Evolutionary conservation across 2,329 filamentous ascomycete genomes (phyloP).

Genomic region (Leptographium galeiforme): DNA sequence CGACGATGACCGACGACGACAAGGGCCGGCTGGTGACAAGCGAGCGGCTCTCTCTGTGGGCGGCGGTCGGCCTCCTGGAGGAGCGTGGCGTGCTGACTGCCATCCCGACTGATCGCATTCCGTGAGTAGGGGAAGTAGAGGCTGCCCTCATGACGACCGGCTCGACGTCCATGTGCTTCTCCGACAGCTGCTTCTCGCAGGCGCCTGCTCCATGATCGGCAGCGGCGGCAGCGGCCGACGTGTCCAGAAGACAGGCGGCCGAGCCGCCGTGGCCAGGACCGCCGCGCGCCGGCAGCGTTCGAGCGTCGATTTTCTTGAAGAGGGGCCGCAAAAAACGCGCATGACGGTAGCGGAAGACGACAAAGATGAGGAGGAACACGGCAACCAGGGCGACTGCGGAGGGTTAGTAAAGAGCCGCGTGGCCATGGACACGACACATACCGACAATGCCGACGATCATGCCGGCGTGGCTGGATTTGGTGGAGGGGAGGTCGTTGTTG

Average conservation of each 20-base stretch:
- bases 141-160: not conserved
- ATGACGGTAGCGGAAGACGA: slow-evolving; percentile 5
- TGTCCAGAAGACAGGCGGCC: not conserved
- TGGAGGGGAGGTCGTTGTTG: not conserved
- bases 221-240: not conserved
- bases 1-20: not conserved
- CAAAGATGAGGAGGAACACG: not conserved
- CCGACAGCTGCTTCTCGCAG: not conserved
- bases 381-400: not conserved
- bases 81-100: too few species aligned
- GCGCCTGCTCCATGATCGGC: not conserved
- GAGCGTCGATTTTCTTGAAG: not conserved
- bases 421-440: not conserved
- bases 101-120: not conserved
- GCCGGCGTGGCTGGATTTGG: slow-evolving; percentile 2
- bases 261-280: not conserved
- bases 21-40: not conserved
- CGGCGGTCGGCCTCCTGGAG: too few species aligned
- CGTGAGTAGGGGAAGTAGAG: not conserved
- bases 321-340: not conserved
- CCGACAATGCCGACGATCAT: slow-evolving; percentile 4
- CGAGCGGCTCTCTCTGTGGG: not conserved
- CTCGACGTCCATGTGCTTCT: not conserved
- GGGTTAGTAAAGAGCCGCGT: not conserved
- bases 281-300: not conserved